phyloP scores from a whole-genome alignment of 805 yeast genomes.

The Candida orba region DNA sequence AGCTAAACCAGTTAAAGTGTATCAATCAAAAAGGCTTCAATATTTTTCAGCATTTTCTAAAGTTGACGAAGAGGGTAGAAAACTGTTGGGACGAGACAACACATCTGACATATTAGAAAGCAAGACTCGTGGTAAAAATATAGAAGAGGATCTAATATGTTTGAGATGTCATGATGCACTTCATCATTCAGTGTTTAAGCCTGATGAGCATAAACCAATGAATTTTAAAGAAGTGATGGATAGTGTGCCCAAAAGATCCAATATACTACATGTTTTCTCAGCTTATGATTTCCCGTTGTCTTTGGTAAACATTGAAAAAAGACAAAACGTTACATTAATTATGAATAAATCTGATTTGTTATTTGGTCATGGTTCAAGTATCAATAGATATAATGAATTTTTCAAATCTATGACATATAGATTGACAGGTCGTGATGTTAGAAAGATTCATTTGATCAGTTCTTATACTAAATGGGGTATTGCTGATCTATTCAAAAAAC shows the following conservation, averaged over 20 bases:
- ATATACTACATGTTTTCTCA: slow-evolving; percentile 54
- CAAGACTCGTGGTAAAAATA: not conserved
- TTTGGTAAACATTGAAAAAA: slow-evolving; percentile 14
- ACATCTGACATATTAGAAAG: not conserved
- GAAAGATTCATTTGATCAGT: slow-evolving; percentile 39
- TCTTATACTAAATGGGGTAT: slow-evolving; percentile 49
- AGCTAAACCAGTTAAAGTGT: slow-evolving; percentile 4
- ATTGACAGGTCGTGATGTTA: slow-evolving; percentile 20
- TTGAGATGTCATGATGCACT: slow-evolving; percentile 49
- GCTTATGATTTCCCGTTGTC: slow-evolving; percentile 66
- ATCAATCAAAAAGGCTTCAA: slow-evolving; percentile 13
- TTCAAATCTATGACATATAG: slow-evolving; percentile 26
- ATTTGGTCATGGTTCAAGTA: slow-evolving; percentile 26
- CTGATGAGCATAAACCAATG: slow-evolving; percentile 27
- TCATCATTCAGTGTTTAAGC: slow-evolving; percentile 34
- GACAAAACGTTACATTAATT: slow-evolving; percentile 24
- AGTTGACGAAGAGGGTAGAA: slow-evolving; percentile 19
- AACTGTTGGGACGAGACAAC: slow-evolving; percentile 7
- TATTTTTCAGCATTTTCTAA: slow-evolving; percentile 16
- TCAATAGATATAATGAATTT: slow-evolving; percentile 28
- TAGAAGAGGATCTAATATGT: slow-evolving; percentile 29
- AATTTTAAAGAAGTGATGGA: slow-evolving; percentile 26
- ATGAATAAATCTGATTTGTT: slow-evolving; percentile 39
- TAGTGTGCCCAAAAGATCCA: slow-evolving; percentile 35
- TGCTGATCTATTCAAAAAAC: slow-evolving; percentile 27